Conservation (phyloP, 345 rosid genomes). For the Ricinus communis region DNA sequence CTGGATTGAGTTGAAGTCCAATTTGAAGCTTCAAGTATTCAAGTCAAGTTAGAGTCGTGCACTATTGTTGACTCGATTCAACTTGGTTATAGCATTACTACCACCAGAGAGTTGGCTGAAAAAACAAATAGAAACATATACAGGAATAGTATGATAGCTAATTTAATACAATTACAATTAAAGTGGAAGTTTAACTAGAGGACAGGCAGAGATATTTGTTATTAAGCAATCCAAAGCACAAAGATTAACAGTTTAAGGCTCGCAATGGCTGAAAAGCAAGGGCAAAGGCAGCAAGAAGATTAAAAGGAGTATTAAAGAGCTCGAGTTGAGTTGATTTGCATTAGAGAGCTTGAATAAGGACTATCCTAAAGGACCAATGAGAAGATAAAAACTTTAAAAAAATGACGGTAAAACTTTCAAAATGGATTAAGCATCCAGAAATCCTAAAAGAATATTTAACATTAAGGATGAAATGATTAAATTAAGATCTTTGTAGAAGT, state of each 20-base stretch:
- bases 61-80: neutral
- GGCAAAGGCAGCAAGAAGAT: neutral
- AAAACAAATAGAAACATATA: neutral
- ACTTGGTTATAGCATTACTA: neutral
- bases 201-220: neutral
- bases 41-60: neutral
- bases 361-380: conserved; percentile 3
- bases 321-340: too few species aligned
- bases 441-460: conserved; percentile 10
- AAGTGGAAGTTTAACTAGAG: neutral
- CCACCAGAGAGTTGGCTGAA: neutral
- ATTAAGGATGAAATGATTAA: conserved; percentile 14
- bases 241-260: too few species aligned
- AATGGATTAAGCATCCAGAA: conserved; percentile 1
- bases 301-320: neutral
- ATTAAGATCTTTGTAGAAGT: conserved; percentile 21
- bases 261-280: neutral
- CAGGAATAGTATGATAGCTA: too few species aligned
- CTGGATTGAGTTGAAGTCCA: too few species aligned
- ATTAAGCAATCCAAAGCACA: neutral
- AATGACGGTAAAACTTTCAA: conserved; percentile 7
- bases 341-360: neutral
- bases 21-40: too few species aligned
- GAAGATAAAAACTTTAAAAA: conserved; percentile 1
- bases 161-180: neutral